A percentile compares a stretch with the other conserved stretches of the same genome.
Conservation (phyloP, 257 asterid species). For the Solanum arcanum region DNA sequence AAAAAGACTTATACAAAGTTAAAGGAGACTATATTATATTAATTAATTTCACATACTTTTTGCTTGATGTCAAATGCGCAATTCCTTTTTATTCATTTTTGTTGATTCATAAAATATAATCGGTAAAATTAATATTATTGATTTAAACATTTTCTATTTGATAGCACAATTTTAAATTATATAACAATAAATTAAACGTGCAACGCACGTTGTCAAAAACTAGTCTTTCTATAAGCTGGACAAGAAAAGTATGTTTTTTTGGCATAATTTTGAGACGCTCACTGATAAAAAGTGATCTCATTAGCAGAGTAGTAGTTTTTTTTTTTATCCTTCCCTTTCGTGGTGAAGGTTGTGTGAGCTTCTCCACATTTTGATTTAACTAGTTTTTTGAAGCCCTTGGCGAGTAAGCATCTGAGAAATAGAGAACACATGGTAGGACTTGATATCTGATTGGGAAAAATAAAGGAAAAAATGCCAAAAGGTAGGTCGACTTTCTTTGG, state of each 20-base stretch:
- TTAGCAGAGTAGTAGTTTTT: not conserved
- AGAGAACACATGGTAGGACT: not conserved
- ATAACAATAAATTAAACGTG: no score
- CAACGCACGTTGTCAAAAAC: no score
- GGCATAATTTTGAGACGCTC: not conserved
- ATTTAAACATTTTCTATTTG: no score
- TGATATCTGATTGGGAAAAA: not conserved
- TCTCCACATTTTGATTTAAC: not conserved
- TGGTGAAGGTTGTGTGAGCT: not conserved
- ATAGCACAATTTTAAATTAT: no score
- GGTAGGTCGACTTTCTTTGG: not conserved
- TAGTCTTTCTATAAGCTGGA: not conserved
- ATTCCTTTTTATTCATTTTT: no score
- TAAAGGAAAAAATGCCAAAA: not conserved
- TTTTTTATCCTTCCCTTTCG: no score
- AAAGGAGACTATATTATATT: no score
- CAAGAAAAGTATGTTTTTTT: not conserved
- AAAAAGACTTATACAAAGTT: no score
- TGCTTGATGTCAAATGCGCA: no score
- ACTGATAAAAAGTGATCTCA: not conserved
- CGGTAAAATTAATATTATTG: no score
- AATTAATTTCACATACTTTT: no score
- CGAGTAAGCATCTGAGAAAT: not conserved
- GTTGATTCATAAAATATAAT: no score
- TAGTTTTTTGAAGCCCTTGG: not conserved